Conservation (phyloP, 805 yeast species). For the Hanseniaspora thailandica region DNA sequence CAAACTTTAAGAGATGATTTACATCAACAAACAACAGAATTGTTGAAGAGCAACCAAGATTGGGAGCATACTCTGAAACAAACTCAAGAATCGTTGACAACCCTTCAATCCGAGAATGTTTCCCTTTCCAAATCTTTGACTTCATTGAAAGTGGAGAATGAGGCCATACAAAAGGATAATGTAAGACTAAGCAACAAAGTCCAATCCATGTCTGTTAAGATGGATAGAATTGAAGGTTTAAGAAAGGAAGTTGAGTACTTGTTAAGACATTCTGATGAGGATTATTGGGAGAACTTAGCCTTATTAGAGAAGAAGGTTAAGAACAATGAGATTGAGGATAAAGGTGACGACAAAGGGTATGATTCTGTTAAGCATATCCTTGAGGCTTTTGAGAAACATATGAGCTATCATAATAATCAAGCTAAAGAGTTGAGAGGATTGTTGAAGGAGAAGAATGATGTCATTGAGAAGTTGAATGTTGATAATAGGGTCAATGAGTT, state of each 20-base stretch:
- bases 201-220: background rate
- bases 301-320: conserved; percentile 5
- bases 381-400: conserved; percentile 9
- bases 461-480: conserved; percentile 17
- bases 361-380: conserved; percentile 1
- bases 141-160: background rate
- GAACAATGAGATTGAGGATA: background rate
- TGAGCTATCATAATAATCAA: conserved; percentile 8
- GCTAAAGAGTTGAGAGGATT: conserved; percentile 7
- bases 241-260: conserved; percentile 13
- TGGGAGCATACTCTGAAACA: background rate
- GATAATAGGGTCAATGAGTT: conserved; percentile 6
- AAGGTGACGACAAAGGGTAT: background rate
- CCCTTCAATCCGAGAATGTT: background rate
- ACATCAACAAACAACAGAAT: background rate
- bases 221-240: background rate
- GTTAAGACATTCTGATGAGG: conserved; percentile 11
- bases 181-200: background rate
- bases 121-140: background rate
- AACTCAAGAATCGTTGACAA: background rate
- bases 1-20: background rate
- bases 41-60: background rate
- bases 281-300: conserved; percentile 12
- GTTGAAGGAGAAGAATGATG: conserved; percentile 11
- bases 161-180: background rate